A percentile compares a stretch with the other conserved stretches of the same genome.
These are phyloP conservation scores for Mycosarcoma mackinlayi DNA, from an alignment of 1,284 basidiomycete genomes.

Conservation along the genomic window DNA sequence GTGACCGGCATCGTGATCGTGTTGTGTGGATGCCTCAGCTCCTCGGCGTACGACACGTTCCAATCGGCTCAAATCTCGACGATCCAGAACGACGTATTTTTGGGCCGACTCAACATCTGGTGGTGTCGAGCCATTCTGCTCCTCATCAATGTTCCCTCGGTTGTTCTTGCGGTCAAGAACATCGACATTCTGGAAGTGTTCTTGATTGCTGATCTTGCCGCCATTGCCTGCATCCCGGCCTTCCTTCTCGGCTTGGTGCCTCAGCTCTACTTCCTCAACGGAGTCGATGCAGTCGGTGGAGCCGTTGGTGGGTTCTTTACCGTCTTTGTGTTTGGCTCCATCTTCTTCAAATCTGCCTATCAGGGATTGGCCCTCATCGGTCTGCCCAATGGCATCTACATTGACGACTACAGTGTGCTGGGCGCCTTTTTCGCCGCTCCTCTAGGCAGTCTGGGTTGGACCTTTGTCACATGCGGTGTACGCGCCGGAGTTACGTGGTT, in stretches of 20 bases:
- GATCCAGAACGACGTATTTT: slow-evolving; percentile 67
- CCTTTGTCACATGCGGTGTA: slow-evolving; percentile 54
- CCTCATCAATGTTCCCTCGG: slow-evolving; percentile 62
- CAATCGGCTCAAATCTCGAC: slow-evolving; percentile 68
- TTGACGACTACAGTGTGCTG: slow-evolving; percentile 64
- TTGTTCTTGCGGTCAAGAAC: slow-evolving; percentile 64
- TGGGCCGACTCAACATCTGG: slow-evolving; percentile 67
- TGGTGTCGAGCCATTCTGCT: slow-evolving; percentile 63
- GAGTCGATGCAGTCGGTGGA: slow-evolving; percentile 65
- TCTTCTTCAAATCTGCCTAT: slow-evolving; percentile 60
- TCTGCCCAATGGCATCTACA: slow-evolving; percentile 64
- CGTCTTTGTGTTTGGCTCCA: slow-evolving; percentile 65
- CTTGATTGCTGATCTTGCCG: slow-evolving; percentile 65
- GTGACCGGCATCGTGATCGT: slow-evolving; percentile 65
- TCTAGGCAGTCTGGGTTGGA: slow-evolving; percentile 61
- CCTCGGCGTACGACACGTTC: slow-evolving; percentile 68
- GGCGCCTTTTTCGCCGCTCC: slow-evolving; percentile 67
- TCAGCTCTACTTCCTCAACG: slow-evolving; percentile 62
- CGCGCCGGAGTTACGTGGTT: slow-evolving; percentile 42
- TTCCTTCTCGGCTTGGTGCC: slow-evolving; percentile 63
- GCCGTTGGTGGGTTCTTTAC: slow-evolving; percentile 68
- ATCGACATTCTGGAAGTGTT: slow-evolving; percentile 68
- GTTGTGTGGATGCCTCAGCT: slow-evolving; percentile 62
- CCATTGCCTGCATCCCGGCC: slow-evolving; percentile 63
- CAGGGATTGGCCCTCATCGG: slow-evolving; percentile 59